Evolutionary conservation across 192 early-diverging fungal genomes (phyloP), one percentile per base, ranked within the genome.

Genomic region (Neocallimastix lanati): DNA sequence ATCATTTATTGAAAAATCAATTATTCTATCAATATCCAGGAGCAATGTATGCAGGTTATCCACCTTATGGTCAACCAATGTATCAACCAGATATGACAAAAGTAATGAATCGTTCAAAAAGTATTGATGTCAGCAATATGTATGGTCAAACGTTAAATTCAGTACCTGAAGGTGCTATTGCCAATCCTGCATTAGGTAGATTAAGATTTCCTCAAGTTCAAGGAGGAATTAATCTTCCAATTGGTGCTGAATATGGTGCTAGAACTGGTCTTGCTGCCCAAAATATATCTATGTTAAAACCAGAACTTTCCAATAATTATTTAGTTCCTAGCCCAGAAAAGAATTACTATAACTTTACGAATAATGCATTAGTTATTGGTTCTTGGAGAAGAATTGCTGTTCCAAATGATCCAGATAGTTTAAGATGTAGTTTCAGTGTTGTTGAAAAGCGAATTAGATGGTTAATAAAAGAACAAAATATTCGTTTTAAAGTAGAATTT

Each of bases 401-500:
- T 83, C 84, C 84, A 29, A 88, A 85, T 27, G 83, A 84, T 12
- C 85, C 83, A 78, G 84, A 85, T 13, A 88, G 89, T 67, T 78
- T 91, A 36, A 82, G 86, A n/a, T 91, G 90, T 76, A 86, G 85
- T 37, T 91, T 86, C 80, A 79, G 84, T 29, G 78, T 90, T 1
- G 78, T 81, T 1, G 85, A 89, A 37, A 82, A 85, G 25, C 81
- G 81, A 12, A 84, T 91, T 78, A 84, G 82, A 3, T 91, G 90
- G 90, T 86, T 88, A 76, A 89, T 91, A 27, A 81, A 86, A 15
- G 90, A 91, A 78, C 83, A 84, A 80, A 82, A 83, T 30, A 83
- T 86, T 36, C 85, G 85, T 37, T 91, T 91, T 78, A 89, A 89
- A 38, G 89, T 90, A 85, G 88, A 88, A 13, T 86, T 91, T 29